Evolutionary conservation across 2,329 filamentous ascomycete genomes (phyloP), one percentile per base, ranked within the genome.

Genomic region (Arthrinium phaeospermum): DNA sequence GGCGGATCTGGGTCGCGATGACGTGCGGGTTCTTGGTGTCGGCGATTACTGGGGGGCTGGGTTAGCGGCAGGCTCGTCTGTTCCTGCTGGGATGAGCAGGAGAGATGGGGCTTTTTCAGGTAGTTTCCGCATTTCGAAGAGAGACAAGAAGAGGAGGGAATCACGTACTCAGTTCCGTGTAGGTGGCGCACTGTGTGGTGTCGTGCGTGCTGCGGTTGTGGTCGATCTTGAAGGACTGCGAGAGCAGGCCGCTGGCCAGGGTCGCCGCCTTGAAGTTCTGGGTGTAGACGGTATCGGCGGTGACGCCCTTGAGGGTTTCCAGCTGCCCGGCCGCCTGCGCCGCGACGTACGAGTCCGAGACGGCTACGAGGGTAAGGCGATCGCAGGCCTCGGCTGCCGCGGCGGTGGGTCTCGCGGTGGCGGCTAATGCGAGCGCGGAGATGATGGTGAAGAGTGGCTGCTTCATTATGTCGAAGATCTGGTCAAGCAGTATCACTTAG

Each of bases 131-230:
- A n/a, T 22, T 7, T 0, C 46, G 4, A n/a, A 7, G 22, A 34
- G 12, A 47, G 13, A 14, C 47, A n/a, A 68, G 10, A 14, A 45
- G n/a, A 68, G 3, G 3, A 47, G n/a, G n/a, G 8, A 45, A 46
- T 14, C 22, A 30, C 67, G 5, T 68, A 68, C 67, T 78, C 73
- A 82, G 76, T 76, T 83, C 82, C 7, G 81, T 80, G 76, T 78
- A 83, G 44, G 80, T 80, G n/a, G 80, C 80, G 73, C 82, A 83
- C 68, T 76, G 74, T n/a, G 77, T 79, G 70, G 81, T 81, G 77
- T 83, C 82, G 76, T 78, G 76, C 37, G 79, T 80, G 74, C 77
- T 81, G 72, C 81, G 81, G 78, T 81, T 82, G 77, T 80, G 79
- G 75, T 79, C 82, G 70, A 82, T 76, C 68, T 75, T 76, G 57